Conservation (phyloP, 345 rosid genomes). For the Moricandia arvensis region DNA sequence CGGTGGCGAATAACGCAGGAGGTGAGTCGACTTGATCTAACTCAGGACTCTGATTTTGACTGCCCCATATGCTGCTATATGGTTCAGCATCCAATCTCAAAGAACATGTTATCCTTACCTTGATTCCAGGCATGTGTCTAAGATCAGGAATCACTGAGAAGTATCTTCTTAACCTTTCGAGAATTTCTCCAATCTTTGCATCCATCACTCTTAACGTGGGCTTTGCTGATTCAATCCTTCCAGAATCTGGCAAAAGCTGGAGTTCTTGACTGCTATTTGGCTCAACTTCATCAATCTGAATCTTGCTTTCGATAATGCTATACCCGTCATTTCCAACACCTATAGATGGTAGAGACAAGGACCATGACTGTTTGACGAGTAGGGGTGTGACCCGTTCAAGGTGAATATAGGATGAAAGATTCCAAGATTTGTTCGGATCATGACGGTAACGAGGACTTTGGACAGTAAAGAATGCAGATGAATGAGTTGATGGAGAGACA, state of each 20-base stretch:
- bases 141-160: conserved; percentile 85
- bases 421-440: conserved; percentile 59
- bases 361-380: conserved; percentile 90
- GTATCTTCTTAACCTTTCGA: conserved; percentile 68
- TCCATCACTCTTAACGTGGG: conserved; percentile 83
- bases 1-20: conserved; percentile 83
- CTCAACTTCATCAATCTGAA: conserved; percentile 46
- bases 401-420: conserved; percentile 62
- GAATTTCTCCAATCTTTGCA: conserved; percentile 69
- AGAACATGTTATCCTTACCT: conserved; percentile 64
- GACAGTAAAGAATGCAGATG: conserved; percentile 62
- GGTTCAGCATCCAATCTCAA: conserved; percentile 81
- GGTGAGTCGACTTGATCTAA: conserved; percentile 50
- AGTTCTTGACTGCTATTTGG: conserved; percentile 38
- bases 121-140: conserved; percentile 71
- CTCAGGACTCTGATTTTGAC: conserved; percentile 43
- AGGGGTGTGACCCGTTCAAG: conserved; percentile 60
- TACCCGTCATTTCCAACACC: conserved; percentile 50
- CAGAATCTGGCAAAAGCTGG: conserved; percentile 44
- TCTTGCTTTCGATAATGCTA: conserved; percentile 50
- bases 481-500: conserved; percentile 64
- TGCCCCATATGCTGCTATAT: conserved; percentile 55
- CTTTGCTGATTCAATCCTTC: conserved; percentile 42
- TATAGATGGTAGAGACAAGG: conserved; percentile 60
- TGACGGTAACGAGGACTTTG: conserved; percentile 61